Base-by-base conservation (phyloP, 257 asterid genomes). In the Solanum acaule region DNA sequence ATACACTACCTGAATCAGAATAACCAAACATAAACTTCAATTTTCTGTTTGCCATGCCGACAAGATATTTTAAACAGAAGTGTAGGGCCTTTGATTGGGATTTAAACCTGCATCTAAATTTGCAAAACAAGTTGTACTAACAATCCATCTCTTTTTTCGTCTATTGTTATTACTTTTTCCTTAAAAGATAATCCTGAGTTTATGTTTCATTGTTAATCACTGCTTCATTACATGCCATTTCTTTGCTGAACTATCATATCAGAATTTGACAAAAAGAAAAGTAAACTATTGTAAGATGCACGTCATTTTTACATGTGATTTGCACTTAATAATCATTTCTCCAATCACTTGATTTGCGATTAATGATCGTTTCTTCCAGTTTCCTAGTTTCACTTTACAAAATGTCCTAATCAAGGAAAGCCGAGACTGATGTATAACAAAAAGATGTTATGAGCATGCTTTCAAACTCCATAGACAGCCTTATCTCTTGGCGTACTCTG, bases 1-100 rank as follows among this genome's bases (percentile, higher is more conserved):
- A 89, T 75, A 96, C 78, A 88, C 98, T 95, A 87, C 98, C 98
- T 96, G 87, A 91, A 93, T 67, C 78, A 85, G 86, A 83, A 40
- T 23, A 86, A 85, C 29, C 15, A 68, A 23, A 44, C 33, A 56
- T 73, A 49, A 87, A 46, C 56, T 86, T 86, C 72, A 86, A 77
- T 46, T 70, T 49, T 44, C 85, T 44, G 67, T 44, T 44, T 44
- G 67, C 37, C 40, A 31, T 15, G 40, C 67, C n/a, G 3, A 79
- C 85, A 10, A 9, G 27, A 79, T 27, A 79, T 27, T 46, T 44
- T 44, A 18, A 79, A 31, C 40, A 10, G 15, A 79, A 79, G 85
- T 16, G 67, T 61, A 79, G 67, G 37, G 67, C 38, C 67, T 79
- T 27, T 27, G 63, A 42, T 78, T 78, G 23, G 23, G 59, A 38